These are phyloP conservation scores for Gaeumannomyces tritici DNA, from an alignment of 2,329 filamentous ascomycete genomes.

Conservation along the genomic window DNA sequence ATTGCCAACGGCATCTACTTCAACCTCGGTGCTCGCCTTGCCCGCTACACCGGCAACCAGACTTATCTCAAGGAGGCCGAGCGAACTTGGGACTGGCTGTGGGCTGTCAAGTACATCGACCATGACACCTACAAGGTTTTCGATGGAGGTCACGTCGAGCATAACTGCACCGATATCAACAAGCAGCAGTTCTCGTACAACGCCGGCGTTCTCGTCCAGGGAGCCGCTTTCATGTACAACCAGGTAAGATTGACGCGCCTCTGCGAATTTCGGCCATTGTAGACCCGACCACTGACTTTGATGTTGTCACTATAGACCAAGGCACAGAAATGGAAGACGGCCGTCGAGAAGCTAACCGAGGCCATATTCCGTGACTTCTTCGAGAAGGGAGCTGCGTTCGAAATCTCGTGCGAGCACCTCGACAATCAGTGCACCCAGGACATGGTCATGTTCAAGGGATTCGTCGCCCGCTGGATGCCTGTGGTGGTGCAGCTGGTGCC, in stretches of 20 bases:
- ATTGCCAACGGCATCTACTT: constrained; percentile 55
- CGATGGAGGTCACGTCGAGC: constrained; percentile 42
- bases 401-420: constrained; percentile 53
- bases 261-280: background rate
- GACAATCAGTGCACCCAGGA: constrained; percentile 52
- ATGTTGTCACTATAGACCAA: background rate
- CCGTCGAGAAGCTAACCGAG: constrained; percentile 45
- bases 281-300: background rate
- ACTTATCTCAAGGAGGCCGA: constrained; percentile 55
- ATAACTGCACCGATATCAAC: constrained; percentile 49
- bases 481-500: constrained; percentile 52
- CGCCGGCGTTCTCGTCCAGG: constrained; percentile 11
- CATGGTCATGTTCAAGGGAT: constrained; percentile 65
- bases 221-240: constrained; percentile 14
- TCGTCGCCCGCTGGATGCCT: constrained; percentile 56
- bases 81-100: constrained; percentile 53
- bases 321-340: constrained; percentile 39
- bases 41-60: constrained; percentile 55
- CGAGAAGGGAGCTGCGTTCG: constrained; percentile 49
- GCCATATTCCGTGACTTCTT: constrained; percentile 42
- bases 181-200: constrained; percentile 33
- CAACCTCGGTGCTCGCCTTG: constrained; percentile 59
- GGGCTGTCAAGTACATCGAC: constrained; percentile 45
- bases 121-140: constrained; percentile 44
- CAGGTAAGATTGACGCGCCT: constrained; percentile 19